Base-by-base conservation (phyloP, 176 grass and related monocot species). In the Oropetium thomaeum region DNA sequence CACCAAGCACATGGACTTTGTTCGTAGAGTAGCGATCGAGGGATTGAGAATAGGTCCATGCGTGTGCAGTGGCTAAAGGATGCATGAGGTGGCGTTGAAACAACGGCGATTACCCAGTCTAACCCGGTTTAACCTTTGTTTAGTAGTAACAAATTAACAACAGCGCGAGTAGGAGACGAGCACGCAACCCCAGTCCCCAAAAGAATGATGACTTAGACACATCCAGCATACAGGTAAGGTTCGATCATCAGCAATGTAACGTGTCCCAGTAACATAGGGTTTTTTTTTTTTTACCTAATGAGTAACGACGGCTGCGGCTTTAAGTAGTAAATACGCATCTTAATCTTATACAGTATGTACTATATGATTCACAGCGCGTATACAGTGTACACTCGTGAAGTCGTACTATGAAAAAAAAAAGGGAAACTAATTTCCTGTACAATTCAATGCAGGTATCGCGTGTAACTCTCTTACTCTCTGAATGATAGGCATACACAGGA, bases 351-450 rank as follows among this genome's bases (percentile, higher is more conserved):
- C 26, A 55, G 22, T n/a, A 7, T 35, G 11, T 22, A n/a, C n/a
- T n/a, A 9, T 71, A 16, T 63, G 17, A n/a, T 55, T 39, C 20
- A 15, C 5, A 71, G 20, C 26, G 6, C 43, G 5, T 54, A 32
- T 26, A 27, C 19, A 17, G 6, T 55, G 5, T 54, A 32, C 33
- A 27, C 19, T 17, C 14, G 7, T 34, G 26, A 33, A 49, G 10
- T 10, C 45, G 44, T 71, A 76, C n/a, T 76, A 54, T 3, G 58
- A 34, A 75, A 57, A 41, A 41, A 68, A 33, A 27, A 25, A 68
- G n/a, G 3, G 19, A 49, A 35, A 35, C n/a, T n/a, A n/a, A 63
- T 11, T 70, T 19, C 27, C 37, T 61, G 67, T 70, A 68, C 71
- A 69, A 30, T 69, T 54, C 15, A 19, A 47, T 43, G 54, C n/a